phyloP scores from a whole-genome alignment of 2,329 filamentous ascomycete genomes.

The Claviceps cyperi region DNA sequence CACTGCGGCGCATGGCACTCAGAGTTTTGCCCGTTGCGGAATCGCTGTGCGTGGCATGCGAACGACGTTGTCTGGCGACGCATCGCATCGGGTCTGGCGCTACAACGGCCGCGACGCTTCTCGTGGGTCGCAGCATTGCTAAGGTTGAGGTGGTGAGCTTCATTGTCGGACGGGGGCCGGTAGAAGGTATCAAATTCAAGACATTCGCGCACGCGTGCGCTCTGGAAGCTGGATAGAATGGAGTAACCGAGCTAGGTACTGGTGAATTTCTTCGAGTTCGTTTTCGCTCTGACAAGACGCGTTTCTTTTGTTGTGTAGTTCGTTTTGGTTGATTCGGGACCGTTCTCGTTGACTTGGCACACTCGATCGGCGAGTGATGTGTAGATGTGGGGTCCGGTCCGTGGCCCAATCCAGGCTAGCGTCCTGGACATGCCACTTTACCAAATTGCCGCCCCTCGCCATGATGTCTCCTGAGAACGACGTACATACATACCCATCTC shows the following conservation, averaged over 20 bases:
- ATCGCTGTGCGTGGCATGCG: conserved; percentile 45
- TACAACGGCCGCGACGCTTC: conserved; percentile 12
- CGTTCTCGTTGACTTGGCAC: background rate
- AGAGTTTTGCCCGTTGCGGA: conserved; percentile 21
- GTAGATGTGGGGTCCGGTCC: conserved; percentile 14
- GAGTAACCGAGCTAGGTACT: background rate
- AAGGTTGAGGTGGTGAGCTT: conserved; percentile 23
- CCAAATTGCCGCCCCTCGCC: conserved; percentile 17
- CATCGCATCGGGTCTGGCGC: background rate
- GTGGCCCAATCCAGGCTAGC: conserved; percentile 20
- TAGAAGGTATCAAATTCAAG: conserved; percentile 8
- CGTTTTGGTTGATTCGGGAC: background rate
- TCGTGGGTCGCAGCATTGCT: conserved; percentile 19
- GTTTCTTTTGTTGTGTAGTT: background rate
- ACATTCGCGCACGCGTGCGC: background rate
- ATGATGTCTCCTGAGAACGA: conserved; percentile 20
- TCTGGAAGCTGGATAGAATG: no score
- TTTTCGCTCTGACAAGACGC: background rate
- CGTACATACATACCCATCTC: background rate
- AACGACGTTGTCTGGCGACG: conserved; percentile 14
- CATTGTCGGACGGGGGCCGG: conserved; percentile 31
- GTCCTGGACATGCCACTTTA: conserved; percentile 28
- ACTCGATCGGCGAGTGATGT: conserved; percentile 9
- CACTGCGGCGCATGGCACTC: conserved; percentile 44
- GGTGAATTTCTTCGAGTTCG: conserved; percentile 4